These are phyloP conservation scores for Serendipita indica DNA, from an alignment of 768 basidiomycete species.

Conservation along the genomic window DNA sequence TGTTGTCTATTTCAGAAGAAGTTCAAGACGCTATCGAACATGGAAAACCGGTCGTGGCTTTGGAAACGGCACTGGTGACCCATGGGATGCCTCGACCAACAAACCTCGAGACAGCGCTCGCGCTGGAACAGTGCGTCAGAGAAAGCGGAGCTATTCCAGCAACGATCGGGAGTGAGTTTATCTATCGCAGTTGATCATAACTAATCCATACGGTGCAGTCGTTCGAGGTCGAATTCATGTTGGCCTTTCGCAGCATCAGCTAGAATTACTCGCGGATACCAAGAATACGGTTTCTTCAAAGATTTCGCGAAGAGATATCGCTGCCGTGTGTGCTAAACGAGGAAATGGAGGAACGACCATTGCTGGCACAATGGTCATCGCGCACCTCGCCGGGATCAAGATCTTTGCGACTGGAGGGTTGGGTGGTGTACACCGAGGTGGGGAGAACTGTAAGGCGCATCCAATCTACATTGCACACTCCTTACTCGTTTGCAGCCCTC, in stretches of 20 bases:
- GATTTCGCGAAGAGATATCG: constrained; percentile 68
- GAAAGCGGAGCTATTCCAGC: constrained; percentile 70
- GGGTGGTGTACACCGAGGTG: constrained; percentile 74
- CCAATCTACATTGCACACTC: neutral
- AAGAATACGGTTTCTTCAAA: constrained; percentile 27
- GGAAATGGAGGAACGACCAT: constrained; percentile 58
- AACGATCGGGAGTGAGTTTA: constrained; percentile 46
- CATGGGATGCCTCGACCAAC: constrained; percentile 80
- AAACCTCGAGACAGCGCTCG: constrained; percentile 54
- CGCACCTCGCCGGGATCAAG: constrained; percentile 70
- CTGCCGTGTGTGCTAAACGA: constrained; percentile 49
- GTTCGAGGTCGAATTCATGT: constrained; percentile 75
- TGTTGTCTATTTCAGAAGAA: constrained; percentile 27
- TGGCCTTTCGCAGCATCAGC: constrained; percentile 50
- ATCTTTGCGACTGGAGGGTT: constrained; percentile 91
- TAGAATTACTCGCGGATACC: constrained; percentile 51
- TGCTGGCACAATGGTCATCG: constrained; percentile 28
- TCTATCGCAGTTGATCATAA: neutral
- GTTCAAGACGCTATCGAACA: constrained; percentile 62
- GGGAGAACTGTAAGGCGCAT: constrained; percentile 39
- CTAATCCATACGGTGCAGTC: constrained; percentile 23
- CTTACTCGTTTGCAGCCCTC: constrained; percentile 51
- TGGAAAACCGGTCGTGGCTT: constrained; percentile 62
- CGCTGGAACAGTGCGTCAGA: constrained; percentile 61
- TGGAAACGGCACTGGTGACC: constrained; percentile 85